phyloP scores from a whole-genome alignment of 2,329 filamentous ascomycete species.

The Pseudopyrenochaeta lycopersici region DNA sequence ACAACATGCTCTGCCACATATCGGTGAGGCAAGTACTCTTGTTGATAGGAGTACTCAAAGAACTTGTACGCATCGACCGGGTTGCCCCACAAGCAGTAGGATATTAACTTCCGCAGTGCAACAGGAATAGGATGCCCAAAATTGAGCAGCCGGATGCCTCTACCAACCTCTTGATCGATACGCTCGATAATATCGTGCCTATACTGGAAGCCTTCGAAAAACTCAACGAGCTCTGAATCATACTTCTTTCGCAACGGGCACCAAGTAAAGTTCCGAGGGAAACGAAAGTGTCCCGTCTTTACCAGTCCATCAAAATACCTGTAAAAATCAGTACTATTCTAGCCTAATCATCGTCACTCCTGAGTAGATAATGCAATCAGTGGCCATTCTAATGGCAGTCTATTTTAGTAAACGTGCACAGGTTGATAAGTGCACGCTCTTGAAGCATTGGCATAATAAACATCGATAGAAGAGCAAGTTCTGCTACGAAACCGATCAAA shows the following conservation, averaged over 20 bases:
- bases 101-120: slow-evolving; percentile 27
- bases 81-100: slow-evolving; percentile 37
- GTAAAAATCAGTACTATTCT: slow-evolving; percentile 2
- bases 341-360: not conserved
- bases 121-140: slow-evolving; percentile 12
- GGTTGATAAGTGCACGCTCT: not conserved
- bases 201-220: slow-evolving; percentile 35
- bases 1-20: slow-evolving; percentile 40
- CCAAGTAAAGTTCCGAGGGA: slow-evolving; percentile 15
- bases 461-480: not conserved
- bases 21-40: slow-evolving; percentile 29
- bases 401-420: not conserved
- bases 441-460: not conserved
- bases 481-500: not conserved
- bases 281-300: slow-evolving; percentile 21
- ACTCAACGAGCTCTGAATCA: slow-evolving; percentile 33
- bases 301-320: slow-evolving; percentile 29
- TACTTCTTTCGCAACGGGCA: slow-evolving; percentile 10
- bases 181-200: slow-evolving; percentile 31
- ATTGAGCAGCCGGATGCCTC: slow-evolving; percentile 15
- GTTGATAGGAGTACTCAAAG: slow-evolving; percentile 40
- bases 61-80: slow-evolving; percentile 41
- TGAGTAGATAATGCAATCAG: not conserved
- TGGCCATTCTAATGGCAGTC: not conserved
- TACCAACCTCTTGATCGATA: slow-evolving; percentile 30